Conservation (phyloP, 176 grass and related monocot species). For the Eleusine coracana region DNA sequence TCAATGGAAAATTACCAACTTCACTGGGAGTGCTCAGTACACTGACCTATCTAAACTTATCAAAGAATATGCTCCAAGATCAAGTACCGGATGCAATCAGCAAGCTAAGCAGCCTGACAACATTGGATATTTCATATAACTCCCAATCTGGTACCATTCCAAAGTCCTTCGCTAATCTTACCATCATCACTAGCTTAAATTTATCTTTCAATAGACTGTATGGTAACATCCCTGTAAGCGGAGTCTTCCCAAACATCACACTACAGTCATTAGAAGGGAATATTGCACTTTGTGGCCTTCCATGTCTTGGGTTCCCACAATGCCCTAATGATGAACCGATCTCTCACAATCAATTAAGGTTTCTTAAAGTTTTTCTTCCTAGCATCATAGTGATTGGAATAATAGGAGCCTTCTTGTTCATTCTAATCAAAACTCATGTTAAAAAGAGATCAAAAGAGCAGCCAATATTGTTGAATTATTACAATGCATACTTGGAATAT, state of each 20-base stretch:
- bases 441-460: slow-evolving; percentile 9
- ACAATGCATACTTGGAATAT: too few relatives aligned
- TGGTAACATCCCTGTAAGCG: slow-evolving; percentile 22
- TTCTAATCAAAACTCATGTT: not conserved
- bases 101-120: slow-evolving; percentile 21
- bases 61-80: slow-evolving; percentile 24
- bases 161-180: slow-evolving; percentile 20
- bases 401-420: slow-evolving; percentile 14
- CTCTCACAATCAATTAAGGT: not conserved
- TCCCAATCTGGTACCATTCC: slow-evolving; percentile 35
- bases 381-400: not conserved
- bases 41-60: slow-evolving; percentile 22
- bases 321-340: slow-evolving; percentile 11
- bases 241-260: slow-evolving; percentile 43
- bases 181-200: slow-evolving; percentile 33
- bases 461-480: not conserved
- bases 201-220: slow-evolving; percentile 39
- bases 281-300: slow-evolving; percentile 21
- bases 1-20: slow-evolving; percentile 32
- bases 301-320: slow-evolving; percentile 17
- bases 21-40: slow-evolving; percentile 13
- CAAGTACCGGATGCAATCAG: slow-evolving; percentile 10
- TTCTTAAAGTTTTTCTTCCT: slow-evolving; percentile 31
- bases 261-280: slow-evolving; percentile 35
- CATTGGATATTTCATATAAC: slow-evolving; percentile 43